A percentile compares a stretch with the other conserved stretches of the same genome.
These are phyloP conservation scores for Casuarina glauca DNA, from an alignment of 306 rosid genomes.

Conservation along the genomic window DNA sequence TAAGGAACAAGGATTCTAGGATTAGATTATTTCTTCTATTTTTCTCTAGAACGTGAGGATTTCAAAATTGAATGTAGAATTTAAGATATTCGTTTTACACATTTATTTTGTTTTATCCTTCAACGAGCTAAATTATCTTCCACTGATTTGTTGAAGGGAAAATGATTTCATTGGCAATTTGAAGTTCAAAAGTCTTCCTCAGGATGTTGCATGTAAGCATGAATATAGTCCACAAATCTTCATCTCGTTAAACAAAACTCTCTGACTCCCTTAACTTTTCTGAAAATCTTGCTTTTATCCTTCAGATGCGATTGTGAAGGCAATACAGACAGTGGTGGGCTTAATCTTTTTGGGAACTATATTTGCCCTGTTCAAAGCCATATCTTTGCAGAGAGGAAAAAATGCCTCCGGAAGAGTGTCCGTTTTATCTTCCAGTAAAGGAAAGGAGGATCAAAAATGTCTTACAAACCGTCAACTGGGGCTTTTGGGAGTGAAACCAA, in stretches of 20 bases:
- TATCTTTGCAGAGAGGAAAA: conserved; percentile 47
- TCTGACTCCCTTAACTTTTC: conserved; percentile 1
- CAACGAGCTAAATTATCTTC: conserved; percentile 13
- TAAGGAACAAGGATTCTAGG: background rate
- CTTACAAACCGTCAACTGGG: conserved; percentile 74
- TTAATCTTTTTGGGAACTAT: conserved; percentile 59
- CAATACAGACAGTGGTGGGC: conserved; percentile 55
- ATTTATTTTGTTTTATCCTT: background rate
- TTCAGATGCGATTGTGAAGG: conserved; percentile 70
- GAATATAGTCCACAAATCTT: conserved; percentile 5
- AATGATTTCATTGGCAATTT: conserved; percentile 47
- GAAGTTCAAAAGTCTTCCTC: conserved; percentile 48
- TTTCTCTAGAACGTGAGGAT: background rate
- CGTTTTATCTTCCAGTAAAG: conserved; percentile 39
- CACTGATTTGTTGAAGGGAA: conserved; percentile 52
- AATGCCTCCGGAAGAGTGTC: conserved; percentile 31
- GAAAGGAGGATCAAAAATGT: conserved; percentile 40
- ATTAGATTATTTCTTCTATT: background rate
- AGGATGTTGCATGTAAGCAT: conserved; percentile 65
- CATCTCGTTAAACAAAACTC: conserved; percentile 4
- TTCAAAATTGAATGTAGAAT: conserved; percentile 1
- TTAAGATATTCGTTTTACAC: background rate
- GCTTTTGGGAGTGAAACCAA: conserved; percentile 75
- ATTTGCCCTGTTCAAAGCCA: conserved; percentile 64
- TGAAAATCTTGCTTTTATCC: conserved; percentile 14